Evolutionary conservation across 495 filamentous ascomycete species (phyloP), one percentile per base, ranked within the genome.

Genomic region (Aspergillus asperescens): DNA sequence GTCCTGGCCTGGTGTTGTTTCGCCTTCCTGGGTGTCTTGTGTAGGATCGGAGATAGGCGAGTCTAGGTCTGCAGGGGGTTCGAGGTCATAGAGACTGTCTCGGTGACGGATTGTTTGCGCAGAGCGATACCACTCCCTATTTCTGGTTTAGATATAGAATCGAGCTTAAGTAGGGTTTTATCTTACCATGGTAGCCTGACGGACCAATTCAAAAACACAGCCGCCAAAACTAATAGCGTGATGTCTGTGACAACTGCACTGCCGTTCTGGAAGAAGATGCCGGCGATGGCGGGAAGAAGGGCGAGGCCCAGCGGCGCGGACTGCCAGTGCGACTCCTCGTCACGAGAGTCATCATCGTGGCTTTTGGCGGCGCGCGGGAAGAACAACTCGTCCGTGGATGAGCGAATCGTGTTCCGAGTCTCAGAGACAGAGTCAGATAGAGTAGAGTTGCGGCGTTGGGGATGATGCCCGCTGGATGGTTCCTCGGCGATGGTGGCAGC

Each of bases 181-280:
- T 22, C 44, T 34, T 72, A 90, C 92, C 93, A 98, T 60, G 93
- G 94, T 50, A 90, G 69, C 49, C 88, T 84, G 6, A 96, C 84
- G 16, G 88, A 90, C 92, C 90, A 96, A 65, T 97, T 92, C 46
- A 98, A 74, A 58, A 97, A 95, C 5, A 96, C 77, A 0, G 85
- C 86, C 0, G 85, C 86, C 43, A 98, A 61, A 5, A 77, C 78
- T 23, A 98, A 69, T 39, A 97, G 74, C 20, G 90, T 85, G 7
- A 93, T 65, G 61, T 98, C 93, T 2, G 91, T 96, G 29, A 90
- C 78, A 49, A 96, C 76, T 3, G 82, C 77, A 56, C 84, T 83
- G 4, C 93, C 93, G 70, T 95, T 87, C 41, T 84, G 76, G 63
- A 95, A 93, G 48, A 97, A 75, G 35, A 96, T 66, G 0, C 91